Conservation (phyloP, 2,329 filamentous ascomycete genomes). For the Diaporthe sp. region DNA sequence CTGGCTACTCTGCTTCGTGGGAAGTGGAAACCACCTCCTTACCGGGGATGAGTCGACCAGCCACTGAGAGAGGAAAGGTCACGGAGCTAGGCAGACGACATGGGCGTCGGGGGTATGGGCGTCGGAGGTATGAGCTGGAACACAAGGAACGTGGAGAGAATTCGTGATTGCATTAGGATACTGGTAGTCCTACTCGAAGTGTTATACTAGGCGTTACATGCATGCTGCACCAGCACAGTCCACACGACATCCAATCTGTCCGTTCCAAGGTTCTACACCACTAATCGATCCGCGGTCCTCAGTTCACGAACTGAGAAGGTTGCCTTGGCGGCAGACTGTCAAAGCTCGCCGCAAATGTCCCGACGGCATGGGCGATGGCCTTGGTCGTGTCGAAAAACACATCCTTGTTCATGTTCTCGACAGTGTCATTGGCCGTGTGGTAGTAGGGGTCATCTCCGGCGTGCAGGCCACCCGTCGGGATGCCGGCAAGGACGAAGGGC, state of each 20-base stretch:
- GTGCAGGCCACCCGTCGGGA: constrained; percentile 65
- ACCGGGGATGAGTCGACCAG: no score
- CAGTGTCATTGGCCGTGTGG: not conserved
- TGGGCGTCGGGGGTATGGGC: no score
- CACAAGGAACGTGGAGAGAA: no score
- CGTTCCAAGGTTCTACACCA: no score
- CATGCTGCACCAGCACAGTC: no score
- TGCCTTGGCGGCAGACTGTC: constrained; percentile 36
- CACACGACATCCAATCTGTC: not conserved
- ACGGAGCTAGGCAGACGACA: not conserved
- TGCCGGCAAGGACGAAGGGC: constrained; percentile 66
- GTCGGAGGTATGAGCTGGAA: not conserved
- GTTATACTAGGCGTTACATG: not conserved
- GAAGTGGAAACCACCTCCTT: no score
- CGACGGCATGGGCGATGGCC: constrained; percentile 64
- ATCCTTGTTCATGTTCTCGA: not conserved
- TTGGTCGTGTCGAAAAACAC: constrained; percentile 36
- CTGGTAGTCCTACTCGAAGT: not conserved
- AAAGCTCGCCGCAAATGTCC: constrained; percentile 60
- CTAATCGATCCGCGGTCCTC: no score
- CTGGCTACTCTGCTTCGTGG: no score
- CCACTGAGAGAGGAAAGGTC: no score
- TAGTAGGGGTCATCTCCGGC: constrained; percentile 56
- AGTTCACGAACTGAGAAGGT: not conserved
- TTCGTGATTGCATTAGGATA: not conserved